Base-by-base conservation (phyloP, 768 basidiomycete genomes). In the Lactarius trivialis region DNA sequence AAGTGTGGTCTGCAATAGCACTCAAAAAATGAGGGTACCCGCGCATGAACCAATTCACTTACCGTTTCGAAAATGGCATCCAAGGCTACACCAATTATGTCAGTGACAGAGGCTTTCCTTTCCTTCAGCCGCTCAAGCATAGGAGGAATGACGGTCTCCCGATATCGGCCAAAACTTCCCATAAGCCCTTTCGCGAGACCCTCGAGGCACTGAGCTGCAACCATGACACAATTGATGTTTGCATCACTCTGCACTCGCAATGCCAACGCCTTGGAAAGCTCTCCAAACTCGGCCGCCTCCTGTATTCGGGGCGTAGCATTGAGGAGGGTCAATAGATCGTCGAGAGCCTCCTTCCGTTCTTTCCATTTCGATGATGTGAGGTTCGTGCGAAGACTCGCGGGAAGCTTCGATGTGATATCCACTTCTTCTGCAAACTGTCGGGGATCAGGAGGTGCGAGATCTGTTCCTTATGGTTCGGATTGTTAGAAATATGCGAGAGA, bases 351-450 rank as follows among this genome's bases (percentile, higher is more conserved):
- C 70, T 98, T 94, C 43, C 93, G 84, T 67, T 99, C 97, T 71
- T 99, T 98, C 97, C 97, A 99, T 74, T 98, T 98, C 0, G 92
- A 85, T 4, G 97, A 98, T 26, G 85, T 82, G 55, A 99, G 79
- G 55, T 81, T 77, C 2, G 85, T 78, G 61, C 90, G 84, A 63
- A 98, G 78, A 60, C 86, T 85, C 3, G 83, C 72, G 0, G 97
- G 89, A 48, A 98, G 79, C 66, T 88, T 87, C 2, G 84, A 73
- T 24, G 86, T 77, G 59, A 97, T 85, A 70, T 94, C 83, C 43
- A 92, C 85, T 15, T 88, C 85, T 69, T 96, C 92, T 3, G 88
- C 85, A 65, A 93, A 81, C 57, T 83, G 81, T 56, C 85, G 83
- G 19, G 91, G 90, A 76, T 98, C 93, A 11, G 85, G 78, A 49